These are phyloP conservation scores for Nakazawaea molendinolei DNA, from an alignment of 805 yeast genomes.

Conservation along the genomic window DNA sequence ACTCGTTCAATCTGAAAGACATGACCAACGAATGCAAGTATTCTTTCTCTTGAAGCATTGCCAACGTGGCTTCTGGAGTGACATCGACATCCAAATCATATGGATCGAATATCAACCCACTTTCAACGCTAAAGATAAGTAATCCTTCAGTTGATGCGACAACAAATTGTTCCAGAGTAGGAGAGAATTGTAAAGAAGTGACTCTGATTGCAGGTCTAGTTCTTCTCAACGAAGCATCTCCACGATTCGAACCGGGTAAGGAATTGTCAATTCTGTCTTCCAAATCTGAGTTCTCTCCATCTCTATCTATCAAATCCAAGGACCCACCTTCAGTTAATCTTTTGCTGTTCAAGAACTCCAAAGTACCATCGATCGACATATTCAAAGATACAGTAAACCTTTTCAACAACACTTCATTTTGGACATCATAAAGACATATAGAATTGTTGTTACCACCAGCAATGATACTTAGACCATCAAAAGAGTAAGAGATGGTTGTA, in stretches of 20 bases:
- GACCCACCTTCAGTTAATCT: conserved; percentile 88
- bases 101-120: conserved; percentile 77
- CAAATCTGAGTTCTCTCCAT: conserved; percentile 79
- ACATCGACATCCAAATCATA: conserved; percentile 90
- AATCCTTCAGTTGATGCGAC: conserved; percentile 96
- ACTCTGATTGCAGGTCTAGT: conserved; percentile 81
- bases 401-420: conserved; percentile 78
- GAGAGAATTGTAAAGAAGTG: conserved; percentile 73
- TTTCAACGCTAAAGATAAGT: conserved; percentile 74
- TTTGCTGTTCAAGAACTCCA: conserved; percentile 68
- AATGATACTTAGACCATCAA: conserved; percentile 80
- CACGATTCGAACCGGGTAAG: conserved; percentile 81
- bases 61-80: conserved; percentile 71
- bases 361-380: conserved; percentile 88
- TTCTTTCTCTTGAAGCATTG: conserved; percentile 50
- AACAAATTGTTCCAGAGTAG: conserved; percentile 85
- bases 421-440: conserved; percentile 84
- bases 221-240: conserved; percentile 70
- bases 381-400: conserved; percentile 82
- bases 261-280: conserved; percentile 73
- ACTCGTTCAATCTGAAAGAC: conserved; percentile 90
- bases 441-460: conserved; percentile 94
- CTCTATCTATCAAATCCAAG: conserved; percentile 70
- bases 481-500: conserved; percentile 73
- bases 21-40: conserved; percentile 77